A percentile compares a stretch with the other conserved stretches of the same genome.
Evolutionary conservation across 1,284 basidiomycete species (phyloP).

Genomic region (Quambalaria eucalypti): DNA sequence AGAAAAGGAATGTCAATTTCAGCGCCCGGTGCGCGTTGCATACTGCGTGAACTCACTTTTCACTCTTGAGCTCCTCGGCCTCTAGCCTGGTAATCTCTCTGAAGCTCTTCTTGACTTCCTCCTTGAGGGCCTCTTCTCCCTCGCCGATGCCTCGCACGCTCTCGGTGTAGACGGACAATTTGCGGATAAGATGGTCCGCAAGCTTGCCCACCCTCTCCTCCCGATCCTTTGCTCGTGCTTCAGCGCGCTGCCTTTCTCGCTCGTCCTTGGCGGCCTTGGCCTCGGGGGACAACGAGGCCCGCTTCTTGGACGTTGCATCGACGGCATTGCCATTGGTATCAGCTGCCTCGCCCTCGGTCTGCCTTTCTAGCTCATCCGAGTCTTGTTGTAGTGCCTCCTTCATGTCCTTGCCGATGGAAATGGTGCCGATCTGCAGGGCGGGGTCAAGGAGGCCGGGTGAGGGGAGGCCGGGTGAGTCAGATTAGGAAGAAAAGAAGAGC

Average conservation of each 20-base stretch:
- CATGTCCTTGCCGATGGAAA: conserved; percentile 86
- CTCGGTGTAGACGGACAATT: conserved; percentile 85
- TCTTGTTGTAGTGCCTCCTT: conserved; percentile 93
- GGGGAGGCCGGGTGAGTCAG: not conserved
- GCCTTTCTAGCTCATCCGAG: conserved; percentile 55
- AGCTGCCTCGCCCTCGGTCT: conserved; percentile 8
- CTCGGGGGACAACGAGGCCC: conserved; percentile 62
- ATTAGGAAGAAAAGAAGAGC: too few relatives aligned
- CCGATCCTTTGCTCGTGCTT: conserved; percentile 73
- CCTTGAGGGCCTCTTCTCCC: conserved; percentile 59
- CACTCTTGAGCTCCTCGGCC: conserved; percentile 55
- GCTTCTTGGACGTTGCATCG: conserved; percentile 10
- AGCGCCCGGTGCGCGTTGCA: not conserved
- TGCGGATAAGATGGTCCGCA: conserved; percentile 71
- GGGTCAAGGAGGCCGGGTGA: too few relatives aligned
- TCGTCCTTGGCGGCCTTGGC: conserved; percentile 72
- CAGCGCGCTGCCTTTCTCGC: conserved; percentile 54
- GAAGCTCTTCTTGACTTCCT: conserved; percentile 35
- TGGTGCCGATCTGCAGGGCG: conserved; percentile 59
- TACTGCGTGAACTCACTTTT: conserved; percentile 48
- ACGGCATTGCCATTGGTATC: conserved; percentile 15
- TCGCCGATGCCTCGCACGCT: conserved; percentile 61
- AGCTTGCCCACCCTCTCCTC: conserved; percentile 73
- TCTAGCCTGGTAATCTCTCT: conserved; percentile 41
- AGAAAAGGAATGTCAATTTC: not conserved